Evolutionary conservation across 2,329 filamentous ascomycete species (phyloP).

Genomic region (Fusarium chuoi): DNA sequence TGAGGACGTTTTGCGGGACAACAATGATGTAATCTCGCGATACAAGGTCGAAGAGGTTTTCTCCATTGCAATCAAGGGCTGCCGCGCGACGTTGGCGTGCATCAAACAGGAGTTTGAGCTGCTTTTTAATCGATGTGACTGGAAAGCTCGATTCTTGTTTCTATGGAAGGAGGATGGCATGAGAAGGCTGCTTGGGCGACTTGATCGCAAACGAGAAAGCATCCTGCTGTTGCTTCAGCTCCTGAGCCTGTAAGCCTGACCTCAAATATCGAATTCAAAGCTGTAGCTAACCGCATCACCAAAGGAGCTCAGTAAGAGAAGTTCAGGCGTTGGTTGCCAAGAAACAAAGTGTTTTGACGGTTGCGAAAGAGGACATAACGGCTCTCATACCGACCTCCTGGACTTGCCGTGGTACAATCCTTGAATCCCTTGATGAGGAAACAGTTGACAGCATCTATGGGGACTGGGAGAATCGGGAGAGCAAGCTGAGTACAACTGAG

Average conservation of each 20-base stretch:
- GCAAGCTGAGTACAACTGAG: not conserved
- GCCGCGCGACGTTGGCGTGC: fast-evolving
- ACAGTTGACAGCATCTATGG: not conserved
- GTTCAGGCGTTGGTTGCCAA: no score
- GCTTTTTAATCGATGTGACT: fast-evolving
- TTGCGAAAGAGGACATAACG: not conserved
- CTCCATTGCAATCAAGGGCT: not conserved
- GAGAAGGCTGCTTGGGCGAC: not conserved
- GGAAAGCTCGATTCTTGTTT: fast-evolving
- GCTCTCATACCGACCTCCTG: not conserved
- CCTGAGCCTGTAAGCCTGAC: not conserved
- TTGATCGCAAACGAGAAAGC: not conserved
- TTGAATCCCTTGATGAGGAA: not conserved
- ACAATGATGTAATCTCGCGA: not conserved
- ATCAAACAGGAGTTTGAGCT: not conserved
- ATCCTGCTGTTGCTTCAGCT: not conserved
- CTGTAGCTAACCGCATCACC: fast-evolving
- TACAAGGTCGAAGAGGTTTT: not conserved
- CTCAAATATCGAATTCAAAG: fast-evolving
- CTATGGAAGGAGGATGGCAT: fast-evolving
- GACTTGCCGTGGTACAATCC: no score
- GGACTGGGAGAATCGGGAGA: fast-evolving
- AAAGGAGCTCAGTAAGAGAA: not conserved
- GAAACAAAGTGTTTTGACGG: fast-evolving
- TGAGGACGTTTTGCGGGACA: fast-evolving